Conservation (phyloP, 1,284 basidiomycete genomes). For the Testicularia cyperi region DNA sequence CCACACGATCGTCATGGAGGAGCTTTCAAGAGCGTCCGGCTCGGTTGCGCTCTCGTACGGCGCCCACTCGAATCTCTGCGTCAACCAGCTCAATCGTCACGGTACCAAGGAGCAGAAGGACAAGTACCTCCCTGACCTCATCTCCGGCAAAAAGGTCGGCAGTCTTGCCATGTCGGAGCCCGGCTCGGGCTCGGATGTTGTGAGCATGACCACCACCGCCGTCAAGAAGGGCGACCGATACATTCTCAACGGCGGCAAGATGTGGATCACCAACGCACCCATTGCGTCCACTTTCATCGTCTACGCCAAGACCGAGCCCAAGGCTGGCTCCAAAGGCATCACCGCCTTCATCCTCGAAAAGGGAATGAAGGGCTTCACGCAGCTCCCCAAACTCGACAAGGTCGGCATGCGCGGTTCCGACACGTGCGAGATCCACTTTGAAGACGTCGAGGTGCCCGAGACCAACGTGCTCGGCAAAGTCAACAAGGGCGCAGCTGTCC, state of each 20-base stretch:
- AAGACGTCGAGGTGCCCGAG: constrained; percentile 78
- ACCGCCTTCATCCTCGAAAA: constrained; percentile 89
- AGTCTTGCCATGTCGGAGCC: constrained; percentile 92
- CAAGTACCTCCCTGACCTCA: constrained; percentile 82
- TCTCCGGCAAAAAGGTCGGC: constrained; percentile 80
- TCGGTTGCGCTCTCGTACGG: constrained; percentile 89
- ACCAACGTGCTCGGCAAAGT: constrained; percentile 82
- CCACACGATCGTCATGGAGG: constrained; percentile 53
- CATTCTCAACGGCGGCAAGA: constrained; percentile 83
- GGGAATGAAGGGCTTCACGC: constrained; percentile 79
- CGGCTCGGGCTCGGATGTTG: constrained; percentile 85
- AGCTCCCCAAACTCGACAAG: constrained; percentile 87
- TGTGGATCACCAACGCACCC: constrained; percentile 96
- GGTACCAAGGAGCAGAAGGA: constrained; percentile 81
- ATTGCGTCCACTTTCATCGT: constrained; percentile 85
- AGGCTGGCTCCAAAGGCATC: constrained; percentile 80
- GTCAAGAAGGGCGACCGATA: constrained; percentile 75
- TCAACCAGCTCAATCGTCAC: constrained; percentile 75
- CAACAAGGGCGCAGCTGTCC: constrained; percentile 77
- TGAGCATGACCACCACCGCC: constrained; percentile 81
- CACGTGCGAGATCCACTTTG: constrained; percentile 90
- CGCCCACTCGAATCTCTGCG: constrained; percentile 67
- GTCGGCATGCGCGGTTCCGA: constrained; percentile 95
- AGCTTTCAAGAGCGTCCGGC: constrained; percentile 82
- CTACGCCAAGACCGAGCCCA: constrained; percentile 84